Percentiles rank a stretch among this genome's conserved stretches.
These are phyloP conservation scores for Leccinellum rugosiceps DNA, from an alignment of 768 basidiomycete genomes.

Conservation along the genomic window DNA sequence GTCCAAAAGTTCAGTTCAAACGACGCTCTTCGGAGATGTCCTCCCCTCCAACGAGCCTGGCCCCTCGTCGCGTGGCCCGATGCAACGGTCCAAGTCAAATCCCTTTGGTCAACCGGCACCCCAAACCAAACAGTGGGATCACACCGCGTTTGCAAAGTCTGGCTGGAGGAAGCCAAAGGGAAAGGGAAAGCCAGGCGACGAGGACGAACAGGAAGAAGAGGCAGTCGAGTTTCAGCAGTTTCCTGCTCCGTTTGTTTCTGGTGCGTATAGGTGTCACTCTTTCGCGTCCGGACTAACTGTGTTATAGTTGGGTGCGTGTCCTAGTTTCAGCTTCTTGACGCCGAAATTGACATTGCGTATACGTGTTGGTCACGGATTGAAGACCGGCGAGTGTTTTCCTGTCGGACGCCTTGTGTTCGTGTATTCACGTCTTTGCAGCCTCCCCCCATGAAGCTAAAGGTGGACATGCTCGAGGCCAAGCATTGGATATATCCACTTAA, in stretches of 20 bases:
- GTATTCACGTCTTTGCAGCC: slow-evolving; percentile 39
- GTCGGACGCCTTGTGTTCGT: background rate
- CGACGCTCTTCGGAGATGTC: slow-evolving; percentile 66
- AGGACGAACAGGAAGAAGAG: slow-evolving; percentile 58
- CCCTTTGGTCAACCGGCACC: slow-evolving; percentile 53
- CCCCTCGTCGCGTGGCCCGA: slow-evolving; percentile 30
- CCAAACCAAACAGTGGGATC: slow-evolving; percentile 88
- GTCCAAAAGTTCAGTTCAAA: slow-evolving; percentile 49
- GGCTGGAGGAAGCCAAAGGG: slow-evolving; percentile 56
- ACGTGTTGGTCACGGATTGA: background rate
- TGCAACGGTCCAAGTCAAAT: slow-evolving; percentile 44
- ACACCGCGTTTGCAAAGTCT: slow-evolving; percentile 80
- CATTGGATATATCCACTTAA: slow-evolving; percentile 95
- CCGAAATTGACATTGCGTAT: slow-evolving; percentile 4
- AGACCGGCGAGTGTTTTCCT: slow-evolving; percentile 30
- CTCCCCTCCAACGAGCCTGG: slow-evolving; percentile 34
- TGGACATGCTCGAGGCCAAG: slow-evolving; percentile 74
- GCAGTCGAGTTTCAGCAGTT: slow-evolving; percentile 76
- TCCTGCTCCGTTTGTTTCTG: slow-evolving; percentile 70
- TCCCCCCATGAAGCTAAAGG: slow-evolving; percentile 70
- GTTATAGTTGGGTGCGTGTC: slow-evolving; percentile 52
- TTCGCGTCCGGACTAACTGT: slow-evolving; percentile 9
- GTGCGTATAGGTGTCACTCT: slow-evolving; percentile 40
- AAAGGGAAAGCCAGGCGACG: slow-evolving; percentile 55
- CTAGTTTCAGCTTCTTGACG: background rate